These are phyloP conservation scores for Dioszegia crocea DNA, from an alignment of 768 basidiomycete genomes.

Conservation along the genomic window DNA sequence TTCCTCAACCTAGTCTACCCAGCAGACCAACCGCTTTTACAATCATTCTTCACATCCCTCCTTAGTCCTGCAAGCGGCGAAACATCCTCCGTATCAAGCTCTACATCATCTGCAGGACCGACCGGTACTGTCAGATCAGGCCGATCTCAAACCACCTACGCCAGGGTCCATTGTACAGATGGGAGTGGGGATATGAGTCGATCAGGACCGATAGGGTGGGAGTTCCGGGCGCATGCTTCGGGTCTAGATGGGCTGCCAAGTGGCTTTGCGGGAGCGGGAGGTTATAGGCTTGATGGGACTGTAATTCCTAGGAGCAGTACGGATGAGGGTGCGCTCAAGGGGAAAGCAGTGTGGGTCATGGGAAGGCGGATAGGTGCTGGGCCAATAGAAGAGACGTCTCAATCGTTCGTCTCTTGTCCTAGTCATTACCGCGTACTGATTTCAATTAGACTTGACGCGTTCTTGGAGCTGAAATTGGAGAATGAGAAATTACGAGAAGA, in stretches of 20 bases:
- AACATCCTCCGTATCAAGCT: neutral
- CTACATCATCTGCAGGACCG: neutral
- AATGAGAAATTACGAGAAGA: slow-evolving; percentile 73
- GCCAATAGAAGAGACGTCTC: slow-evolving; percentile 10
- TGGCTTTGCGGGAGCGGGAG: neutral
- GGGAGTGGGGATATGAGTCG: neutral
- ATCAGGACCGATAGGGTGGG: slow-evolving; percentile 32
- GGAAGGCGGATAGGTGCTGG: slow-evolving; percentile 31
- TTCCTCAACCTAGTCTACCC: slow-evolving; percentile 43
- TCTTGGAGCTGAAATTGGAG: slow-evolving; percentile 78
- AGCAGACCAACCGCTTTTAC: slow-evolving; percentile 29
- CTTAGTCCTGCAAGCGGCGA: neutral
- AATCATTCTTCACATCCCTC: slow-evolving; percentile 21
- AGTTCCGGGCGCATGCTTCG: slow-evolving; percentile 36
- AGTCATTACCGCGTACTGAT: neutral
- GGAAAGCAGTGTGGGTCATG: slow-evolving; percentile 49
- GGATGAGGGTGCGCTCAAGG: slow-evolving; percentile 22
- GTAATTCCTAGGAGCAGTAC: neutral
- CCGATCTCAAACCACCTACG: slow-evolving; percentile 24
- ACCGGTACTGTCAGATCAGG: neutral
- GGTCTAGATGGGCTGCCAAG: slow-evolving; percentile 14
- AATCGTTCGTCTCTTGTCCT: slow-evolving; percentile 28
- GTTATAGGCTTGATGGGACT: slow-evolving; percentile 8
- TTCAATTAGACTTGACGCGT: slow-evolving; percentile 49
- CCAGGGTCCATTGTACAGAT: slow-evolving; percentile 19